These are phyloP conservation scores for Punica granatum DNA, from an alignment of 345 rosid genomes.

Conservation along the genomic window DNA sequence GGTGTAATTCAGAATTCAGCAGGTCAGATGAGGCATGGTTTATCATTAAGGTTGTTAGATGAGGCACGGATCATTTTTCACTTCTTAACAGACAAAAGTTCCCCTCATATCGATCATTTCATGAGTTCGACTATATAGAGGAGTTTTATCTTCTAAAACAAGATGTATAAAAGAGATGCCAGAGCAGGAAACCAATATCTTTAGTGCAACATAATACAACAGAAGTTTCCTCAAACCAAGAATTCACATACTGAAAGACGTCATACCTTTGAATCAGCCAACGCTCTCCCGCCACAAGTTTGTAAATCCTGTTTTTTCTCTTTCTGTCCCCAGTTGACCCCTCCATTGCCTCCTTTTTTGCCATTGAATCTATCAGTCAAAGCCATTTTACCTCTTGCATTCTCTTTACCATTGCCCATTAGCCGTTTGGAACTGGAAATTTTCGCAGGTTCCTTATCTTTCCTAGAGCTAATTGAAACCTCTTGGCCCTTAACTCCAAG, in stretches of 20 bases:
- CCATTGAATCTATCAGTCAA: conserved; percentile 13
- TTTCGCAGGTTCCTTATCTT: conserved; percentile 16
- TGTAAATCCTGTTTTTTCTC: conserved; percentile 12
- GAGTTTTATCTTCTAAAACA: neutral
- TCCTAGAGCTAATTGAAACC: conserved; percentile 8
- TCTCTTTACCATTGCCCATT: conserved; percentile 34
- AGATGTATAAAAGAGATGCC: neutral
- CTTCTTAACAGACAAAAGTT: neutral
- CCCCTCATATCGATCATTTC: neutral
- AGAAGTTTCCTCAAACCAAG: neutral
- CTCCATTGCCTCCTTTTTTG: conserved; percentile 17
- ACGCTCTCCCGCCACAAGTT: conserved; percentile 15
- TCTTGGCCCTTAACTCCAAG: conserved; percentile 19
- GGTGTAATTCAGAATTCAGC: neutral
- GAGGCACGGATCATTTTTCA: neutral
- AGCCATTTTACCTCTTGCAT: conserved; percentile 12
- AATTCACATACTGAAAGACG: neutral
- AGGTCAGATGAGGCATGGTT: neutral
- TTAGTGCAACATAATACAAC: neutral
- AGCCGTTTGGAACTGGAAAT: conserved; percentile 10
- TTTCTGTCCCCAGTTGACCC: conserved; percentile 15
- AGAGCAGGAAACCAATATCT: neutral
- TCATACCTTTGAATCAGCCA: conserved; percentile 35
- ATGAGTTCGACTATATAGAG: neutral
- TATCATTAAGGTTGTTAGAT: neutral